Evolutionary conservation across 148 eudicot species (phyloP).

Genomic region (Heliosperma pusillum): DNA sequence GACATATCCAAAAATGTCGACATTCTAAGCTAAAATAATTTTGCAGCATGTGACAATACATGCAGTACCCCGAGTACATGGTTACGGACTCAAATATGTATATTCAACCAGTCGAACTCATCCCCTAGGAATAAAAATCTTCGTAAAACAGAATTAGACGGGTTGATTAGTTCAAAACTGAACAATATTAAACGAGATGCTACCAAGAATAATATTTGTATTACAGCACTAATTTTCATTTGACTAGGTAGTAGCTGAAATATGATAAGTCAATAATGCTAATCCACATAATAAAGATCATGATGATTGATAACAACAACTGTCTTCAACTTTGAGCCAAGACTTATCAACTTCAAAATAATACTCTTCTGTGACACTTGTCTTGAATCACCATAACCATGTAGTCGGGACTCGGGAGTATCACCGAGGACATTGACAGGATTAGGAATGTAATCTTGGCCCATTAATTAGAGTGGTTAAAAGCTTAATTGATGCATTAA

Average conservation of each 20-base stretch:
- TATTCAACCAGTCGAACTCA: background rate
- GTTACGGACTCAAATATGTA: no score
- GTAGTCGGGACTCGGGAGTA: no score
- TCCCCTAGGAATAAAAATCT: background rate
- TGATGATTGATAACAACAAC: no score
- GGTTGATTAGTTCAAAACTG: background rate
- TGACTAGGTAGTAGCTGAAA: slow-evolving; percentile 1
- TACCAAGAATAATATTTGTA: background rate
- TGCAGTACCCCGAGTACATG: no score
- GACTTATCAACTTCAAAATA: no score
- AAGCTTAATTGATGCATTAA: background rate
- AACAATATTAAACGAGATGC: background rate
- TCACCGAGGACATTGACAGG: background rate
- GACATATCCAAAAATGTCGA: no score
- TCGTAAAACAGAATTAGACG: background rate
- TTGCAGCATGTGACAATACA: no score
- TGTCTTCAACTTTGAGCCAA: no score
- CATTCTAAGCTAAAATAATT: no score
- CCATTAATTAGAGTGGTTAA: background rate
- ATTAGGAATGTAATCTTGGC: background rate
- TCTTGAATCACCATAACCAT: background rate
- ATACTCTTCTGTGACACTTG: no score
- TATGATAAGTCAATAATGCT: slow-evolving; percentile 4
- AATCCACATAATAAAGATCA: slow-evolving; percentile 1
- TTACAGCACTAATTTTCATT: background rate